These are phyloP conservation scores for Elongisporangium undulatum DNA, from an alignment of 352 stramenopile species.

Conservation along the genomic window DNA sequence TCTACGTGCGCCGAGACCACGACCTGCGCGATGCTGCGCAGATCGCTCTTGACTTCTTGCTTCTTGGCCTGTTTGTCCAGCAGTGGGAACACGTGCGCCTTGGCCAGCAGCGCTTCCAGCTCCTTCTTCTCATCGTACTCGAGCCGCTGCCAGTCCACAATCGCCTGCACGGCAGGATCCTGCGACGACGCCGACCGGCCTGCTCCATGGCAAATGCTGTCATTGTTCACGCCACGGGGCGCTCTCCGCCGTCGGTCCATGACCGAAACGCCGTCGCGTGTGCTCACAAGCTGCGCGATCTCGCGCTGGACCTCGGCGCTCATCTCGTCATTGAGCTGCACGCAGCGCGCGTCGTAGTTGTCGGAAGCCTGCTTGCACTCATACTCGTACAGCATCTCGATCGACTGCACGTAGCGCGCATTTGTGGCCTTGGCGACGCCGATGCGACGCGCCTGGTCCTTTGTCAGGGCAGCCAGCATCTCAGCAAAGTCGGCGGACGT, in stretches of 20 bases:
- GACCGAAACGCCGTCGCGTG: conserved; percentile 60
- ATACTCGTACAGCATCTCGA: conserved; percentile 31
- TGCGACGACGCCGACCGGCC: conserved; percentile 17
- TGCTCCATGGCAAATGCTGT: conserved; percentile 11
- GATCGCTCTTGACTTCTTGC: conserved; percentile 28
- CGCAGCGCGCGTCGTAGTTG: conserved; percentile 37
- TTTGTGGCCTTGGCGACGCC: conserved; percentile 20
- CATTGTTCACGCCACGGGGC: conserved; percentile 17
- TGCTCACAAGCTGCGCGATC: conserved; percentile 42
- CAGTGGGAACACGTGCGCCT: conserved; percentile 42
- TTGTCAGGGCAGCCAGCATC: conserved; percentile 16
- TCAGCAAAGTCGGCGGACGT: conserved; percentile 30
- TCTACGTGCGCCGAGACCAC: conserved; percentile 2
- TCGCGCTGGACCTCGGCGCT: conserved; percentile 43
- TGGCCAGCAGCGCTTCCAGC: conserved; percentile 41
- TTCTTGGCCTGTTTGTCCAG: conserved; percentile 28
- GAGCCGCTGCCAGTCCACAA: conserved; percentile 11
- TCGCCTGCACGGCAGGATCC: conserved; percentile 10
- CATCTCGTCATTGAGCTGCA: conserved; percentile 49
- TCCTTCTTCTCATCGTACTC: conserved; percentile 54
- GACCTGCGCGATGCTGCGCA: conserved; percentile 27
- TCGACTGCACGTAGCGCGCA: conserved; percentile 19
- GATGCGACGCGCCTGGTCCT: conserved; percentile 13
- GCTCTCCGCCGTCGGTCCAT: conserved; percentile 46
- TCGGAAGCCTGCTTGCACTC: conserved; percentile 29